Evolutionary conservation across 768 basidiomycete genomes (phyloP).

Genomic region (Botryobasidium botryosum): DNA sequence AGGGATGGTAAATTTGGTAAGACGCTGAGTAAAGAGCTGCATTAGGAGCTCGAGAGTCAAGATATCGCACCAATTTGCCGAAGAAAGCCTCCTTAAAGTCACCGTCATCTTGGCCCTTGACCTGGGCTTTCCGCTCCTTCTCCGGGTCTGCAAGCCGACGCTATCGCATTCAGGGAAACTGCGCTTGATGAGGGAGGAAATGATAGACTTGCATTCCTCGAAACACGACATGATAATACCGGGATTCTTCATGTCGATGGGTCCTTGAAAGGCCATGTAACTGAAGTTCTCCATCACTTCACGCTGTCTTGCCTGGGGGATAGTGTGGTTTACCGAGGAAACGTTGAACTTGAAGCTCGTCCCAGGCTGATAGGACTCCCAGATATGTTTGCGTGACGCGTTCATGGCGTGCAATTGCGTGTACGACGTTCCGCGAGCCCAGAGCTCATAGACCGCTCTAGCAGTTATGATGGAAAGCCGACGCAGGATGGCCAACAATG

Average conservation of each 20-base stretch:
- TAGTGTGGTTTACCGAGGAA: slow-evolving; percentile 54
- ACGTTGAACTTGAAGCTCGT: slow-evolving; percentile 73
- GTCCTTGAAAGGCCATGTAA: slow-evolving; percentile 71
- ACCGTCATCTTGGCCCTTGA: slow-evolving; percentile 57
- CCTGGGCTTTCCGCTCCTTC: slow-evolving; percentile 14
- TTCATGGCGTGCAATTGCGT: slow-evolving; percentile 43
- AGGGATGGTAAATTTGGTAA: slow-evolving; percentile 7
- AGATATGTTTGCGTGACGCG: slow-evolving; percentile 25
- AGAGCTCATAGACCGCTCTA: slow-evolving; percentile 67
- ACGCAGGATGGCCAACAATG: slow-evolving; percentile 1
- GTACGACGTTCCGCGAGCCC: slow-evolving; percentile 53
- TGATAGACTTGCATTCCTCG: slow-evolving; percentile 88
- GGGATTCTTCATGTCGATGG: slow-evolving; percentile 66
- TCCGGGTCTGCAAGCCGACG: slow-evolving; percentile 4
- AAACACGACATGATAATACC: slow-evolving; percentile 56
- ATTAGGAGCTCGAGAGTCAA: too few species aligned
- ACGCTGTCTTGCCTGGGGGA: slow-evolving; percentile 47
- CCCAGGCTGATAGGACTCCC: slow-evolving; percentile 41
- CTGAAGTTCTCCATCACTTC: slow-evolving; percentile 60
- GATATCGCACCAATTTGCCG: slow-evolving; percentile 58
- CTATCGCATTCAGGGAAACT: slow-evolving; percentile 3
- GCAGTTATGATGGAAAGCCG: slow-evolving; percentile 4
- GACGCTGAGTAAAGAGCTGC: neutral
- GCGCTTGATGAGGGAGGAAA: too few species aligned
- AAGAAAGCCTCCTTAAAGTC: slow-evolving; percentile 58